phyloP scores from a whole-genome alignment of 768 basidiomycete genomes.

The Tylopilus felleus region DNA sequence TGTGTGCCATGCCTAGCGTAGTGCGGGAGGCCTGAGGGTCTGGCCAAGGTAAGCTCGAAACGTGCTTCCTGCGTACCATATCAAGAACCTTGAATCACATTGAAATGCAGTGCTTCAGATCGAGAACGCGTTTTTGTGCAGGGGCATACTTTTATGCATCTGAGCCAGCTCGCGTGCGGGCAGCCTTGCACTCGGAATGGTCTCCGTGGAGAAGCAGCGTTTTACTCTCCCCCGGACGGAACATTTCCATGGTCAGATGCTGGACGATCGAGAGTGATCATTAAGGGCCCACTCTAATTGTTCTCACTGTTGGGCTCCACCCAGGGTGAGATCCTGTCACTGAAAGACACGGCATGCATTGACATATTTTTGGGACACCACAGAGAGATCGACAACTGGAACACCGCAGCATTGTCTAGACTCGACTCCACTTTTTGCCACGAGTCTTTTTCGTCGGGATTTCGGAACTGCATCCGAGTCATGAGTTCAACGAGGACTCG shows the following conservation, averaged over 20 bases:
- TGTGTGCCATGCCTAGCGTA: constrained; percentile 70
- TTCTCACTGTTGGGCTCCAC: constrained; percentile 63
- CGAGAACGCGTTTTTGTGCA: constrained; percentile 61
- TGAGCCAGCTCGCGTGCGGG: constrained; percentile 55
- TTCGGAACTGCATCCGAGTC: constrained; percentile 82
- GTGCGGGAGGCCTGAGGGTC: constrained; percentile 76
- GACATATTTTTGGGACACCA: constrained; percentile 43
- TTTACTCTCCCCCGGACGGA: constrained; percentile 46
- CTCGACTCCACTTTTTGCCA: constrained; percentile 64
- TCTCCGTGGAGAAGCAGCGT: constrained; percentile 32
- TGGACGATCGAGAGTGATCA: constrained; percentile 71
- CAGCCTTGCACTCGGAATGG: constrained; percentile 22
- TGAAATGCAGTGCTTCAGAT: constrained; percentile 46
- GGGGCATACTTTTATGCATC: constrained; percentile 82
- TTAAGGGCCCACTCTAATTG: constrained; percentile 65
- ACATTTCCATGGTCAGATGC: constrained; percentile 67
- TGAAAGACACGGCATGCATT: constrained; percentile 1
- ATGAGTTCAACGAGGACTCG: constrained; percentile 82
- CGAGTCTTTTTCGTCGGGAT: constrained; percentile 73
- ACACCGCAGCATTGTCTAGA: constrained; percentile 61
- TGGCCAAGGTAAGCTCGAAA: constrained; percentile 58
- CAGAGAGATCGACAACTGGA: constrained; percentile 83
- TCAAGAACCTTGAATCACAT: constrained; percentile 11
- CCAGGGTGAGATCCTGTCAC: constrained; percentile 40
- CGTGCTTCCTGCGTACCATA: constrained; percentile 11